Evolutionary conservation across 768 basidiomycete genomes (phyloP), one percentile per base, ranked within the genome.

Genomic region (Hortiboletus campestris): DNA sequence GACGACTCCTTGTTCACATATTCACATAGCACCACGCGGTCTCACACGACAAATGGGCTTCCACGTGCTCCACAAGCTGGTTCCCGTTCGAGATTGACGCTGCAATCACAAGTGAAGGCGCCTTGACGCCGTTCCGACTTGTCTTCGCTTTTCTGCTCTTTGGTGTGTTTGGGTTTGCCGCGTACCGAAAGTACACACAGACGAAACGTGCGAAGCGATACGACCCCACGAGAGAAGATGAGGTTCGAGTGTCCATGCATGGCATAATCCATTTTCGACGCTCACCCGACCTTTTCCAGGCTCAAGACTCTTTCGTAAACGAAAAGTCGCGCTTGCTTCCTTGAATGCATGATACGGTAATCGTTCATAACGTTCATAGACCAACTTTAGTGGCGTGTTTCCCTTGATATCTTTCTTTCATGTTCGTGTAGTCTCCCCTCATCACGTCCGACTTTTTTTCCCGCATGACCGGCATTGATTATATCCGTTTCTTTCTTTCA

Each of bases 41-140:
- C 49, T 50, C 69, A 49, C 63, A 66, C 48, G 75, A 78, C 55
- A 63, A 67, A 55, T 78, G 77, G 78, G 66, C 71, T 35, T 71
- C 72, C 38, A 65, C 67, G 12, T 79, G 78, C 53, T 70, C 75
- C 34, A 64, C 64, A 10, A 41, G 64, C 35, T 69, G 70, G 62
- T 60, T 64, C 57, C 66, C 64, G 1, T 69, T 69, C 32, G 32
- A 42, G 12, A 2, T 49, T 14, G 61, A 29, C 14, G 50, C 49
- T 22, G 31, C 45, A 8, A 50, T 25, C 12, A 22, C 58, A n/a
- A 50, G 57, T 20, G 48, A 39, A 14, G 45, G 34, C 16, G 39
- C 4, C 8, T 45, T 51, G 17, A 54, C 52, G 13, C 52, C 44
- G 0, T 34, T 53, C 32, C 39, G 57, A 5, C 13, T 57, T 11